Evolutionary conservation across 1,139 yeast genomes (phyloP).

Genomic region (Pichia sp.): DNA sequence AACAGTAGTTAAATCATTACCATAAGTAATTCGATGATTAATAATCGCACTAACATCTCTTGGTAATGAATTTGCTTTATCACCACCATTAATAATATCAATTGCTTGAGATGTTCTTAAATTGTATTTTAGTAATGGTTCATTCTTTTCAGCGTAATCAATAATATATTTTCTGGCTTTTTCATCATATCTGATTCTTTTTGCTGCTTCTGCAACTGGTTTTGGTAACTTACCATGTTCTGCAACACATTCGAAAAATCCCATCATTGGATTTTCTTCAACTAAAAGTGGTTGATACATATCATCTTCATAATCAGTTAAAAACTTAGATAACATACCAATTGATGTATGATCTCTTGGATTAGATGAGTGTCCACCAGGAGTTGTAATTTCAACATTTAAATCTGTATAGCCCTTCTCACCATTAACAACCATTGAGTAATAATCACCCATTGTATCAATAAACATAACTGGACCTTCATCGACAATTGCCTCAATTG

Average conservation of each 20-base stretch:
- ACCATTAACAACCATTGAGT: constrained; percentile 46
- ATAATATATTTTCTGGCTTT: constrained; percentile 39
- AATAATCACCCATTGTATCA: constrained; percentile 17
- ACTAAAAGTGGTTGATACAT: constrained; percentile 42
- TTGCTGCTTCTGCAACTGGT: constrained; percentile 31
- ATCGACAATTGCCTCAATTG: constrained; percentile 54
- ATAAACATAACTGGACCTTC: constrained; percentile 51
- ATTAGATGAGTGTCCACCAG: constrained; percentile 71
- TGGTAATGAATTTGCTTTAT: constrained; percentile 52
- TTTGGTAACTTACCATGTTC: constrained; percentile 31
- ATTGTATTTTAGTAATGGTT: constrained; percentile 31
- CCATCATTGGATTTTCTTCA: constrained; percentile 43
- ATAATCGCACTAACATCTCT: constrained; percentile 43
- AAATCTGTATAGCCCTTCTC: constrained; percentile 63
- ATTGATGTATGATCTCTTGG: constrained; percentile 72
- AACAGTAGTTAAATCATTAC: constrained; percentile 34
- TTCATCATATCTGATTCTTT: constrained; percentile 37
- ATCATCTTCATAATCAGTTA: constrained; percentile 43
- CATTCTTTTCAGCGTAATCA: constrained; percentile 29
- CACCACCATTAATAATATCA: constrained; percentile 55
- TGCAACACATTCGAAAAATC: constrained; percentile 44
- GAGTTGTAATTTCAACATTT: constrained; percentile 42
- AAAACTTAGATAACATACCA: constrained; percentile 57
- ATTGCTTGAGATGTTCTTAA: constrained; percentile 56
- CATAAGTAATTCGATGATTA: constrained; percentile 47